These are phyloP conservation scores for Triticum timopheevii DNA, from an alignment of 176 grass and related monocot species.

Conservation along the genomic window DNA sequence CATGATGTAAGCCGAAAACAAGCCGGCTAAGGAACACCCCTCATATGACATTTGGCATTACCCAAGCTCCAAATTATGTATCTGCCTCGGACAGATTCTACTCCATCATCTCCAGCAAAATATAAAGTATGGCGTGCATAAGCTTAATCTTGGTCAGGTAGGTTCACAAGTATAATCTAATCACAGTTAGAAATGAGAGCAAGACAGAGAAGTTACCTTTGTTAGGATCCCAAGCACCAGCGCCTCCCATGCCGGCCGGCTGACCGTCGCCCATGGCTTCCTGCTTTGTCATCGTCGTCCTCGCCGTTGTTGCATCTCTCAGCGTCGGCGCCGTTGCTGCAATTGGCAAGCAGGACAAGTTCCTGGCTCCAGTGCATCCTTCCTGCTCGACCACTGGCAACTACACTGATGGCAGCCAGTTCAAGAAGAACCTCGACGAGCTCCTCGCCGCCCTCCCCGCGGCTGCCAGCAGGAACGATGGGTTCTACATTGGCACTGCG, in stretches of 20 bases:
- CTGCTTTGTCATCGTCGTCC: neutral
- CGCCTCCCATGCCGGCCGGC: neutral
- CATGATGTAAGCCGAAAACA: neutral
- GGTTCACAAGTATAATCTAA: neutral
- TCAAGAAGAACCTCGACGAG: conserved; percentile 27
- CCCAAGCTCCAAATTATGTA: neutral
- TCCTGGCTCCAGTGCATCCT: neutral
- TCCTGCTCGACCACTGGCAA: neutral
- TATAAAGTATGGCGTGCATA: neutral
- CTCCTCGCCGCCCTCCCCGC: neutral
- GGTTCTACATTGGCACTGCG: neutral
- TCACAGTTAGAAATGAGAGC: too few species aligned
- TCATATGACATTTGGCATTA: neutral
- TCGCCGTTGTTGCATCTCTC: neutral
- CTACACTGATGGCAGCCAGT: conserved; percentile 35
- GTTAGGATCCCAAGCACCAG: neutral
- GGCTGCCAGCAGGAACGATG: neutral
- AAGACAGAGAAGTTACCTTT: neutral
- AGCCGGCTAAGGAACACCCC: neutral
- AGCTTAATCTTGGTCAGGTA: neutral
- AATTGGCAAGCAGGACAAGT: neutral
- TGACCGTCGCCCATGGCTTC: neutral
- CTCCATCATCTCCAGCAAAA: neutral
- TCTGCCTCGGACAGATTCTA: neutral
- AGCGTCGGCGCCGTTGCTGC: neutral